Conservation (phyloP, 768 basidiomycete species). For the Trametes meyenii region DNA sequence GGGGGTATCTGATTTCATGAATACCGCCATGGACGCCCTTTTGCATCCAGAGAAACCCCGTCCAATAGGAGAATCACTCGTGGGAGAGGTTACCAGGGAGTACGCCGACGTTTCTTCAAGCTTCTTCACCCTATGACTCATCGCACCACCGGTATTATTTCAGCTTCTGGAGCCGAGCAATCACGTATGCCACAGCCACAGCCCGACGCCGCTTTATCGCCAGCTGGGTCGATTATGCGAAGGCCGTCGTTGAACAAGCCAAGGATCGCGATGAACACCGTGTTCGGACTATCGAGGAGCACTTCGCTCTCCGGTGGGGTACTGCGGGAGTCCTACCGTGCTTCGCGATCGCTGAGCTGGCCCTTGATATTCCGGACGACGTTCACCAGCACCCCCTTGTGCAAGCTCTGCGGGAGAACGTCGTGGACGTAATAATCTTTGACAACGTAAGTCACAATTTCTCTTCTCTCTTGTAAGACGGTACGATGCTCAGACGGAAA, state of each 20-base stretch:
- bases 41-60: conserved; percentile 27
- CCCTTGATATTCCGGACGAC: conserved; percentile 60
- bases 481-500: not conserved
- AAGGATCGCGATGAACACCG: conserved; percentile 20
- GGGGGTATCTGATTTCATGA: conserved; percentile 10
- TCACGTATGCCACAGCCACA: conserved; percentile 1
- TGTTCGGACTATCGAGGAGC: conserved; percentile 27
- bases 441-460: conserved; percentile 4
- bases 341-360: conserved; percentile 36
- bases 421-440: conserved; percentile 64
- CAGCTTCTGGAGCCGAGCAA: not conserved
- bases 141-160: not conserved
- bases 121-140: not conserved
- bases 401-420: conserved; percentile 43
- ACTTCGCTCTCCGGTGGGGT: conserved; percentile 28
- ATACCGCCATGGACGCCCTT: conserved; percentile 28
- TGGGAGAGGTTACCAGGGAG: conserved; percentile 28
- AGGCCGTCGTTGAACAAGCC: conserved; percentile 30
- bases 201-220: conserved; percentile 25
- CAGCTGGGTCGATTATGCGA: conserved; percentile 24
- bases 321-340: conserved; percentile 27
- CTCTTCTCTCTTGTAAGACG: not conserved
- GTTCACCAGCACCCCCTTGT: conserved; percentile 60
- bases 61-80: conserved; percentile 24
- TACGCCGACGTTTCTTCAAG: conserved; percentile 6